Conservation (phyloP, 208 protist species). For the Crithidia thermophila region DNA sequence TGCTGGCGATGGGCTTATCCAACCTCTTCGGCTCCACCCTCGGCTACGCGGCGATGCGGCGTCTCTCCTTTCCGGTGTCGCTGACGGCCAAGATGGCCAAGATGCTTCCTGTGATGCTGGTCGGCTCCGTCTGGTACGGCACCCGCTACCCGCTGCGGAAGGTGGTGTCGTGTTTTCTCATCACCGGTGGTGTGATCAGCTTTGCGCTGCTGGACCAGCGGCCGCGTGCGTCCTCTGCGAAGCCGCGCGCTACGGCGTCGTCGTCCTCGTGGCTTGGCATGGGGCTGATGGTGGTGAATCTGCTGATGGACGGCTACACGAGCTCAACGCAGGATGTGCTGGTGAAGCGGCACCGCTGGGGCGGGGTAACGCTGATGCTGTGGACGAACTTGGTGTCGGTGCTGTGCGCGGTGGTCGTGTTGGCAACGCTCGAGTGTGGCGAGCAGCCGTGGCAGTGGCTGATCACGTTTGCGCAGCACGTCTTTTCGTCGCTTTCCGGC, state of each 20-base stretch:
- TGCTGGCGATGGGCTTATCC: conserved; percentile 73
- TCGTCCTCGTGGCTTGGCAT: conserved; percentile 44
- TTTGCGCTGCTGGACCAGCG: conserved; percentile 65
- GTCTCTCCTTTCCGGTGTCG: conserved; percentile 76
- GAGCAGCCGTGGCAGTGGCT: conserved; percentile 35
- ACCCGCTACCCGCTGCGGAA: conserved; percentile 66
- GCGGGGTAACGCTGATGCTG: conserved; percentile 69
- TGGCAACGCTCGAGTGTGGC: conserved; percentile 41
- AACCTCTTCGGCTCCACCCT: conserved; percentile 71
- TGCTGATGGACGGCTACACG: conserved; percentile 82
- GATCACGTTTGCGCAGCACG: conserved; percentile 2
- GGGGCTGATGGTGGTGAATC: conserved; percentile 54
- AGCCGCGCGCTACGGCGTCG: not conserved
- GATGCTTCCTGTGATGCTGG: conserved; percentile 85
- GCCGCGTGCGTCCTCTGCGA: not conserved
- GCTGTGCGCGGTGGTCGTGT: conserved; percentile 36
- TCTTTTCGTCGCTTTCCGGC: not conserved
- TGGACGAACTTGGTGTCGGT: conserved; percentile 51
- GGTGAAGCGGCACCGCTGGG: conserved; percentile 60
- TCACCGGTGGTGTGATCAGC: conserved; percentile 61
- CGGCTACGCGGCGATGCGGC: conserved; percentile 79
- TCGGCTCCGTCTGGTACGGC: conserved; percentile 74
- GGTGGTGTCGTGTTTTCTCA: conserved; percentile 52
- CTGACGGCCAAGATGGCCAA: conserved; percentile 88
- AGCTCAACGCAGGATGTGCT: conserved; percentile 87